Conservation (phyloP, 2,329 filamentous ascomycete species). For the Sporothrix mexicana region DNA sequence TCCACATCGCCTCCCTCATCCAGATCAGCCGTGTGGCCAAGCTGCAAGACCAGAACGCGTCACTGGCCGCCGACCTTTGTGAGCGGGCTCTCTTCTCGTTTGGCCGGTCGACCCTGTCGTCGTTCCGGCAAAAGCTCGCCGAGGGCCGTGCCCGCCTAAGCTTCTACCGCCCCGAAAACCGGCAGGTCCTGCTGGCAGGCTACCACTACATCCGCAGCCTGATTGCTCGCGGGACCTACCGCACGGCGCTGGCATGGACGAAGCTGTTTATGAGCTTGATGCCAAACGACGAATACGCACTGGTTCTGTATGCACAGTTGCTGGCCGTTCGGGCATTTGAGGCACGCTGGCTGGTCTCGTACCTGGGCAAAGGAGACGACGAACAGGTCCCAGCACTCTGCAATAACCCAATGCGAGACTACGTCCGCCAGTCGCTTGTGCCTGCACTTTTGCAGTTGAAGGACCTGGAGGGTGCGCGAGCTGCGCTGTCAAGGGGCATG, state of each 20-base stretch:
- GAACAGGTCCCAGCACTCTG: slow-evolving; percentile 37
- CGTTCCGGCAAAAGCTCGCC: slow-evolving; percentile 76
- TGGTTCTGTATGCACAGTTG: slow-evolving; percentile 80
- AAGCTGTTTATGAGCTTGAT: slow-evolving; percentile 81
- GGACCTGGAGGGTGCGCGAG: slow-evolving; percentile 68
- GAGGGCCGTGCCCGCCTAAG: slow-evolving; percentile 80
- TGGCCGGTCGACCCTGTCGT: slow-evolving; percentile 83
- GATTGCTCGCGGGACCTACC: slow-evolving; percentile 87
- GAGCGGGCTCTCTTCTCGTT: slow-evolving; percentile 93
- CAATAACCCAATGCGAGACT: slow-evolving; percentile 51
- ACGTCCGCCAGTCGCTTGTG: slow-evolving; percentile 77
- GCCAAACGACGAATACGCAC: slow-evolving; percentile 79
- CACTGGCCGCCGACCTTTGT: slow-evolving; percentile 82
- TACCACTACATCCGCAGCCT: slow-evolving; percentile 89
- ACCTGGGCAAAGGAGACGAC: slow-evolving; percentile 55
- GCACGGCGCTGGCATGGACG: slow-evolving; percentile 92
- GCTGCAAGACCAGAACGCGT: slow-evolving; percentile 62
- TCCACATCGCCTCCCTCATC: slow-evolving; percentile 39
- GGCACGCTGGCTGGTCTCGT: slow-evolving; percentile 74
- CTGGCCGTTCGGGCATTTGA: slow-evolving; percentile 83
- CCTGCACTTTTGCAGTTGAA: slow-evolving; percentile 77
- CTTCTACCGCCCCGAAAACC: slow-evolving; percentile 82
- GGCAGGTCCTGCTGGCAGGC: slow-evolving; percentile 88
- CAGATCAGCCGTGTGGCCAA: slow-evolving; percentile 21
- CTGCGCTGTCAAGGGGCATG: slow-evolving; percentile 70